Base-by-base conservation (phyloP, 169 alveolate genomes). In the Nephromyces sp. region DNA sequence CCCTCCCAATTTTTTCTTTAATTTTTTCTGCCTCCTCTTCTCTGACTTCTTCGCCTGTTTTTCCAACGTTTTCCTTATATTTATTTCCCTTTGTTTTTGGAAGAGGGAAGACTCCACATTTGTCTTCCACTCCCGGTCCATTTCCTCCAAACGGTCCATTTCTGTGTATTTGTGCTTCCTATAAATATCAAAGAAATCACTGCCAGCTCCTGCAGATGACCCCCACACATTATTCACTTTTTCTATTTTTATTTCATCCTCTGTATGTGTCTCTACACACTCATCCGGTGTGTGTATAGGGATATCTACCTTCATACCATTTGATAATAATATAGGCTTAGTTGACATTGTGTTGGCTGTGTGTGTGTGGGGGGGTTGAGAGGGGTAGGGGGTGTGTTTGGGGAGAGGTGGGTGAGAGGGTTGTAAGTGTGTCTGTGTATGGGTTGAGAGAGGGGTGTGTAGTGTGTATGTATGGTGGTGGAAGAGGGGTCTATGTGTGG, bases 171-270 rank as follows among this genome's bases (percentile, higher is more conserved):
- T 62, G 28, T 53, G 32, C 34, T 62, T 67, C 63, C 86, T 63
- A 66, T 80, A 80, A 6, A 70, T 57, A 63, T 79, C 81, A 52
- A 80, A 80, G 66, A 78, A 79, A 62, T 80, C 80, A 31, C 86
- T 80, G 25, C 86, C 87, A 30, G 86, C 86, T 22, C 79, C 86
- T n/a, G 86, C 85, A 22, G 63, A 61, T 28, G 78, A 33, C 22
- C 86, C 80, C 66, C 84, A 65, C 15, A 72, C 86, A 51, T 80
- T 79, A 31, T 72, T 68, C 28, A 80, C 73, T 22, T 70, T 80
- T 67, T 75, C 84, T 24, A 63, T 6, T 52, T 61, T 53, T 21
- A 72, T 29, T 43, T 43, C 57, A 43, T 43, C 0, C 22, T 32
- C 57, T 15, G 25, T 43, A 43, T 43, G 25, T n/a, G n/a, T 43